Evolutionary conservation across 495 filamentous ascomycete species (phyloP).

Genomic region (Hypoxylon fuscum): DNA sequence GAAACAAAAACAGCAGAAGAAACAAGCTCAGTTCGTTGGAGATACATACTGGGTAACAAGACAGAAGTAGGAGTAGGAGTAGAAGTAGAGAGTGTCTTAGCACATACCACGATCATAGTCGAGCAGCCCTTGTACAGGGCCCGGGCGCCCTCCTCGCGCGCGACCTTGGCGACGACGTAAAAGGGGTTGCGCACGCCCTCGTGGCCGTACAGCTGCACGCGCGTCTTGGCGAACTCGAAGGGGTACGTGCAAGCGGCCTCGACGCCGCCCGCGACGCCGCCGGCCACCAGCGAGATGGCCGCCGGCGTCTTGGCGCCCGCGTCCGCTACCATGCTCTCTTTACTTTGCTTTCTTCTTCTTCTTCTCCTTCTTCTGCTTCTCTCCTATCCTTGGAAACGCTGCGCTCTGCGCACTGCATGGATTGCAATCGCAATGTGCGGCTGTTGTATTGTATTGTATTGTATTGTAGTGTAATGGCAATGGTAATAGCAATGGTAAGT

Average conservation of each 20-base stretch:
- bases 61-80: background rate
- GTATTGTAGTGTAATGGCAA: too few relatives aligned
- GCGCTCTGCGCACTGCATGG: too few relatives aligned
- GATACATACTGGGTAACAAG: background rate
- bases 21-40: too few relatives aligned
- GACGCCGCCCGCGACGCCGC: constrained; percentile 64
- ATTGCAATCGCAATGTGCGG: too few relatives aligned
- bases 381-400: too few relatives aligned
- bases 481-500: too few relatives aligned
- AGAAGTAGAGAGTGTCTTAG: background rate
- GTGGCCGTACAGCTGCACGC: constrained; percentile 64
- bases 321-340: constrained; percentile 29
- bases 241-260: constrained; percentile 69
- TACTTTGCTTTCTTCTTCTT: background rate
- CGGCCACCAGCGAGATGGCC: constrained; percentile 60
- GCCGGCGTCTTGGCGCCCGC: constrained; percentile 46
- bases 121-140: constrained; percentile 73
- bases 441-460: too few relatives aligned
- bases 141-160: constrained; percentile 60
- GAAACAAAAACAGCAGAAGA: too few relatives aligned
- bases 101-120: constrained; percentile 63
- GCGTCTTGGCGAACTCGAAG: constrained; percentile 75
- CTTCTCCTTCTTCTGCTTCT: background rate
- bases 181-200: constrained; percentile 63
- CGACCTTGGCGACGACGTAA: constrained; percentile 48